Evolutionary conservation across 2,329 filamentous ascomycete species (phyloP).

Genomic region (Diplodia intermedia): DNA sequence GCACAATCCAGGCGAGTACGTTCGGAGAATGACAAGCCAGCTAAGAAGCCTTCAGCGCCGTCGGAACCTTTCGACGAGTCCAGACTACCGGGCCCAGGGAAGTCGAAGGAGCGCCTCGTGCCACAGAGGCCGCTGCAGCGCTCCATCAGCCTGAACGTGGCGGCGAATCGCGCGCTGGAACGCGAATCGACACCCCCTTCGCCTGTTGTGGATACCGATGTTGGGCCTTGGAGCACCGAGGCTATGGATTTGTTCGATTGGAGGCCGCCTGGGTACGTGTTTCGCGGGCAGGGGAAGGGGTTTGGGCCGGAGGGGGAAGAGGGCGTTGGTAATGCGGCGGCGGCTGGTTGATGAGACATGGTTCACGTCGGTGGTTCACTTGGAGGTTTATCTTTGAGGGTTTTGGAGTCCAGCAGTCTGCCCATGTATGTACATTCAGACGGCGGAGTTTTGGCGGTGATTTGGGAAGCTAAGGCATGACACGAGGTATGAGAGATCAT

Average conservation of each 20-base stretch:
- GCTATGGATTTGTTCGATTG: constrained; percentile 71
- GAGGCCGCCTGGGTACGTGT: constrained; percentile 55
- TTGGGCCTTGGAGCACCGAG: constrained; percentile 73
- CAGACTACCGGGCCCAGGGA: neutral
- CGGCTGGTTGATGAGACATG: neutral
- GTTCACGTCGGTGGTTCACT: neutral
- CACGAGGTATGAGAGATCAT: too few relatives aligned
- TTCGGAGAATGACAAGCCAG: constrained; percentile 30
- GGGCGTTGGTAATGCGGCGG: neutral
- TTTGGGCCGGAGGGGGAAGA: constrained; percentile 4
- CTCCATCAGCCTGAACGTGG: constrained; percentile 8
- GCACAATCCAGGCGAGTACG: constrained; percentile 30
- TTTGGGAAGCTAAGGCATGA: too few relatives aligned
- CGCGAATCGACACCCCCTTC: constrained; percentile 46
- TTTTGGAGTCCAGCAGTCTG: too few relatives aligned
- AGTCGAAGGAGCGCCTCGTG: neutral
- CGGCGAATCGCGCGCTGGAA: constrained; percentile 5
- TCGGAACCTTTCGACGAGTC: neutral
- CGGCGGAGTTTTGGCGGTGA: too few relatives aligned
- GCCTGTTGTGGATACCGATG: constrained; percentile 58
- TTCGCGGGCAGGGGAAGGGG: constrained; percentile 33
- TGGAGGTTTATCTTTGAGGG: too few relatives aligned
- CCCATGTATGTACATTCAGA: too few relatives aligned
- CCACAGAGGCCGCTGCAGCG: constrained; percentile 2
- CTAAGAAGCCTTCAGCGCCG: neutral